Conservation (phyloP, 1,284 basidiomycete genomes). For the Mycosarcoma maydis region DNA sequence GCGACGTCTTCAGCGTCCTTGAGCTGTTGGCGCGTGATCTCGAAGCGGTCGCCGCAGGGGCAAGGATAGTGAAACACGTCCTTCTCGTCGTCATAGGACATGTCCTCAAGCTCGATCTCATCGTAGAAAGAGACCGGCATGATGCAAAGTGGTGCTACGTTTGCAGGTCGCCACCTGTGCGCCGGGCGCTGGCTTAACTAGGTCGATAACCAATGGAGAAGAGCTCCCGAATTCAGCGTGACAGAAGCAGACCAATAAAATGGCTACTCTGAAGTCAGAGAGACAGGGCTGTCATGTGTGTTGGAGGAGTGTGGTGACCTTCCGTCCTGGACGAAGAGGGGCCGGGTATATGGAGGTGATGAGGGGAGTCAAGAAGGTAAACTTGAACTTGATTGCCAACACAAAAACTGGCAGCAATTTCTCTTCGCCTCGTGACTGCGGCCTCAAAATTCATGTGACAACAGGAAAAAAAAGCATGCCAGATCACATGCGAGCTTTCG, state of each 20-base stretch:
- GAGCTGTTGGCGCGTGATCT: constrained; percentile 85
- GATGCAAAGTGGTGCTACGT: not conserved
- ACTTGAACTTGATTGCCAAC: too few relatives aligned
- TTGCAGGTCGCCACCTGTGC: constrained; percentile 35
- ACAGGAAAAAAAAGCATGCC: constrained; percentile 1
- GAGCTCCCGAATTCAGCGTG: constrained; percentile 10
- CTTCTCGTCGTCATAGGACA: constrained; percentile 64
- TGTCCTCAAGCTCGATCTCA: constrained; percentile 66
- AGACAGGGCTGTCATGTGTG: too few relatives aligned
- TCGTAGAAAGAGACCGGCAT: constrained; percentile 61
- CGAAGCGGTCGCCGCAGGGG: constrained; percentile 97
- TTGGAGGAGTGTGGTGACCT: too few relatives aligned
- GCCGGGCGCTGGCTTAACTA: constrained; percentile 2
- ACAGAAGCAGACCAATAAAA: too few relatives aligned
- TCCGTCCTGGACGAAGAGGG: constrained; percentile 8
- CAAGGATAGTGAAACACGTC: constrained; percentile 86
- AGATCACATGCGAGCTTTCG: constrained; percentile 25
- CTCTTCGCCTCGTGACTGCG: constrained; percentile 26
- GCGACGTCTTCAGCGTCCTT: constrained; percentile 92
- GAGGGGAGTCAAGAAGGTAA: not conserved
- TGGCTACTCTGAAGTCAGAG: too few relatives aligned
- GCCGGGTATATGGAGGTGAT: constrained; percentile 32
- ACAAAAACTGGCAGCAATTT: not conserved
- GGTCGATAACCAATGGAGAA: constrained; percentile 3
- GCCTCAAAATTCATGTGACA: constrained; percentile 19